phyloP scores from a whole-genome alignment of 164 flowering plant genomes.

The Kingdonia uniflora region DNA sequence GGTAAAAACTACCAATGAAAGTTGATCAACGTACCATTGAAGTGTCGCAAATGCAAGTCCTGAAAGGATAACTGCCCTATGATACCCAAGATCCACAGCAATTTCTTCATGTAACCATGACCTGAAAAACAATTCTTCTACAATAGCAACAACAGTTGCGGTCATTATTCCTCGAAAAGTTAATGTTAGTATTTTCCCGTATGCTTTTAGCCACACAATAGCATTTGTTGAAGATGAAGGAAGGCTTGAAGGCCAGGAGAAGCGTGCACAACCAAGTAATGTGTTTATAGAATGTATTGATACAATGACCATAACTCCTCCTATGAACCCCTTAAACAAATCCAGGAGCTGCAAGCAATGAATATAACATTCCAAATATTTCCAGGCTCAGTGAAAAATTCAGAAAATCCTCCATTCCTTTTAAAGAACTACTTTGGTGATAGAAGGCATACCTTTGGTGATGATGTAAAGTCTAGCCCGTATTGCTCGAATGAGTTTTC shows the following conservation, averaged over 20 bases:
- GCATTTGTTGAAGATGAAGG: constrained; percentile 26
- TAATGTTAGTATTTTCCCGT: constrained; percentile 32
- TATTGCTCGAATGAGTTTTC: constrained; percentile 59
- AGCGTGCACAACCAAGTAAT: constrained; percentile 47
- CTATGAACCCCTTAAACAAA: constrained; percentile 48
- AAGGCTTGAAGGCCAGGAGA: constrained; percentile 37
- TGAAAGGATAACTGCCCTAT: constrained; percentile 61
- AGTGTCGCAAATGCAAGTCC: constrained; percentile 67
- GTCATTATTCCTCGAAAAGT: constrained; percentile 44
- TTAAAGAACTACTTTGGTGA: background rate
- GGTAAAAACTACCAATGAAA: background rate
- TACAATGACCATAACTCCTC: constrained; percentile 53
- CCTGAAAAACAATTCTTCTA: constrained; percentile 85
- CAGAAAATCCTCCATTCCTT: background rate
- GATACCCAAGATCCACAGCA: constrained; percentile 65
- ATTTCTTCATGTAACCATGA: constrained; percentile 93
- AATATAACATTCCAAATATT: too few species aligned
- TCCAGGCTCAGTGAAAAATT: too few species aligned
- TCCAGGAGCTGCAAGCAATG: constrained; percentile 44
- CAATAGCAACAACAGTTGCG: constrained; percentile 49
- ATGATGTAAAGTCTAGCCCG: constrained; percentile 63
- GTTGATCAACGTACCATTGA: constrained; percentile 46
- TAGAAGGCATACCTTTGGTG: constrained; percentile 37
- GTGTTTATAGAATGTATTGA: constrained; percentile 47
- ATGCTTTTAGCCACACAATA: constrained; percentile 31